Evolutionary conservation across 331 rosid species (phyloP), one percentile per base, ranked within the genome.

Genomic region (Spiraea crenata): DNA sequence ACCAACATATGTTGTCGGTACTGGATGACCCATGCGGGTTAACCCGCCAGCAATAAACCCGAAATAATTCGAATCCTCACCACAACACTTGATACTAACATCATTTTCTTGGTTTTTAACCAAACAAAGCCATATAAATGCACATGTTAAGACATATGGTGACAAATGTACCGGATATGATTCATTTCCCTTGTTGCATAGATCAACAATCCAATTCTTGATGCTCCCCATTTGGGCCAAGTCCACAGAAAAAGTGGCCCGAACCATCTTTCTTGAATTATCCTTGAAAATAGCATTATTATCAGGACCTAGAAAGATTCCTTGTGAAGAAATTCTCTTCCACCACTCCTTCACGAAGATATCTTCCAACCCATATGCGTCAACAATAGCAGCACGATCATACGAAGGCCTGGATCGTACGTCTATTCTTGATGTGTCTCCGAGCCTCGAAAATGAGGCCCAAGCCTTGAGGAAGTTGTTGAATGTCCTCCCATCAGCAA

Each of bases 1-100:
- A 3, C 85, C 82, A 2, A 75, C 64, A 49, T 85, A 85, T 0
- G 42, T 69, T 0, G 0, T 10, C 3, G 84, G 80, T 0, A 83
- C 82, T 1, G 63, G 72, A 40, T 48, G 65, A 0, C 52, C 69
- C 57, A 83, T 12, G 35, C 90, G 73, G 45, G 83, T 79, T 57
- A 85, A 50, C 0, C 83, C 89, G 3, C 90, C 88, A 0, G 86
- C 90, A 9, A 76, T 56, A 46, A 85, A 85, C 65, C 84, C 88
- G 15, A 85, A 87, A 51, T 77, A 77, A 46, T 39, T 51, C 7
- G 54, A 71, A 58, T 78, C 84, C 6, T 80, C 46, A 58, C 46
- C 41, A 4, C 6, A 11, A 10, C 3, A 55, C 15, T 57, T 15
- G 15, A 10, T 34, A 54, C 39, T 63, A 40, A 7, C 38, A 51